Percentiles rank a stretch among this genome's conserved stretches.
These are phyloP conservation scores for Echinochloa phyllopogon DNA, from an alignment of 176 grass and related monocot species.

Conservation along the genomic window DNA sequence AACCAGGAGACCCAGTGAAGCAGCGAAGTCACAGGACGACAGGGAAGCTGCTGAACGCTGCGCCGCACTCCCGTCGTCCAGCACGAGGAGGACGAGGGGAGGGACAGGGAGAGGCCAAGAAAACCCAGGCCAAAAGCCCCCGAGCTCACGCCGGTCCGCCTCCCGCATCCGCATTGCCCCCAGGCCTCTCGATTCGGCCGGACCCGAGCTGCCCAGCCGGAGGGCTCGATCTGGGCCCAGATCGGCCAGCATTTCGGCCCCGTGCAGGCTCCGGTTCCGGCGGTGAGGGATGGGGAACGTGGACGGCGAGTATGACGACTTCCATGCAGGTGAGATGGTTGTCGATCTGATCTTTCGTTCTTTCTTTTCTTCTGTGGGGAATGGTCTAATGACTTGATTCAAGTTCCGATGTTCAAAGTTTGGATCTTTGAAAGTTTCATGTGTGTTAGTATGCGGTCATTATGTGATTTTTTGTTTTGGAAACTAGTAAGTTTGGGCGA, in stretches of 20 bases:
- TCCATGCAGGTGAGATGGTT: constrained; percentile 65
- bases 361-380: not conserved
- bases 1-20: constrained; percentile 16
- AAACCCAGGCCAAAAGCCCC: constrained; percentile 42
- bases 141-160: constrained; percentile 32
- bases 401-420: constrained; percentile 23
- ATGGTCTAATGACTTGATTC: constrained; percentile 17
- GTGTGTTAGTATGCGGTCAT: not conserved
- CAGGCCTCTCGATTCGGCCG: constrained; percentile 27
- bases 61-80: constrained; percentile 4
- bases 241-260: constrained; percentile 45
- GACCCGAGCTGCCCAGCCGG: constrained; percentile 32
- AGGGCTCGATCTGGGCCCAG: constrained; percentile 56
- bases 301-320: constrained; percentile 57
- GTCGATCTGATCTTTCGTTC: constrained; percentile 53
- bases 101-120: constrained; percentile 3
- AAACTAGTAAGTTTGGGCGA: not conserved
- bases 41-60: constrained; percentile 39
- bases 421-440: constrained; percentile 42
- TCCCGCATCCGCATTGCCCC: constrained; percentile 60
- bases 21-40: constrained; percentile 9
- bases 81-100: not conserved
- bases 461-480: not conserved
- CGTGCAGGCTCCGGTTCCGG: constrained; percentile 17
- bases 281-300: constrained; percentile 68